Evolutionary conservation across 73 alveolate species (phyloP).

Genomic region (Blepharisma japonicum): DNA sequence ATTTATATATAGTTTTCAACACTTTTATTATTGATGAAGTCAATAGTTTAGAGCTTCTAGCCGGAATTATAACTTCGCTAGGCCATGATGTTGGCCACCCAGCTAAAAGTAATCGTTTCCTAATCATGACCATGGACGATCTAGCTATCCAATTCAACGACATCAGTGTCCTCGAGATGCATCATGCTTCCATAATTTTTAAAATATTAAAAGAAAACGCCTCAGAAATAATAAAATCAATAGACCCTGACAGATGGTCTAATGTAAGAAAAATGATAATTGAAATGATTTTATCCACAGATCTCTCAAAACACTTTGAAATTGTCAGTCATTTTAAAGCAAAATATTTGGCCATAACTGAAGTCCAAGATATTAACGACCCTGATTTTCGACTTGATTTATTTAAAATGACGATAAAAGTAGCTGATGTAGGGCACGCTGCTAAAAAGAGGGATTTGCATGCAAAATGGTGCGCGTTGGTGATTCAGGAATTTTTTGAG

Average conservation of each 20-base stretch:
- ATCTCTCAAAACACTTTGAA: constrained; percentile 70
- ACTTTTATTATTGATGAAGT: constrained; percentile 30
- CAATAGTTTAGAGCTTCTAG: constrained; percentile 27
- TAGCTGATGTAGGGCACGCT: constrained; percentile 24
- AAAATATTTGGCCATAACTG: not conserved
- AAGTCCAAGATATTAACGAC: not conserved
- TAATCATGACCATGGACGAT: constrained; percentile 22
- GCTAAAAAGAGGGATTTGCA: constrained; percentile 30
- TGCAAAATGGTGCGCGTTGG: constrained; percentile 76
- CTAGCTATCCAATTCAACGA: constrained; percentile 39
- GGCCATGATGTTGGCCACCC: constrained; percentile 56
- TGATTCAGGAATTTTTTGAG: constrained; percentile 67
- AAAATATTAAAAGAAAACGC: constrained; percentile 33
- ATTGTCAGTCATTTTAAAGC: not conserved
- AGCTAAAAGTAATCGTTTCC: constrained; percentile 26
- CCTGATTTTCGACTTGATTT: not conserved
- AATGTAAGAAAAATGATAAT: constrained; percentile 75
- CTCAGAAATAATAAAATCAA: constrained; percentile 65
- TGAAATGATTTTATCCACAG: constrained; percentile 79
- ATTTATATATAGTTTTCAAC: not conserved
- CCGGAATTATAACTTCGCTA: constrained; percentile 36
- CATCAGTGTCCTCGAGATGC: constrained; percentile 44
- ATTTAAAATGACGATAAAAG: not conserved
- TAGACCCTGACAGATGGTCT: constrained; percentile 61
- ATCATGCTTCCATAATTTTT: constrained; percentile 38